Conservation (phyloP, 192 early-diverging fungal species). For the Obelidium mucronatum region DNA sequence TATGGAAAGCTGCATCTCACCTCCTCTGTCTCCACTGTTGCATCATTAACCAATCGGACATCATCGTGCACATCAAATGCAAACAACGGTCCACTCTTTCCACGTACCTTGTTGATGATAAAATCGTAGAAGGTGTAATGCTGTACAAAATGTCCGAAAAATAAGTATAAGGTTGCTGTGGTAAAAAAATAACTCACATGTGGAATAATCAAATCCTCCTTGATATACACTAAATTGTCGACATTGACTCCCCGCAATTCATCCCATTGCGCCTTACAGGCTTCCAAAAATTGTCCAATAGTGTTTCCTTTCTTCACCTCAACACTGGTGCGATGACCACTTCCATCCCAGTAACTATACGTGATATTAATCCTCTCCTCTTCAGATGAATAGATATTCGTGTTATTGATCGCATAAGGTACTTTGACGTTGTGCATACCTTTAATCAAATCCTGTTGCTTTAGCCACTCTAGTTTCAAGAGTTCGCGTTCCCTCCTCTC, state of each 20-base stretch:
- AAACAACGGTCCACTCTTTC: conserved; percentile 95
- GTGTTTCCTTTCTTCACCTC: conserved; percentile 68
- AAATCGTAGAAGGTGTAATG: conserved; percentile 86
- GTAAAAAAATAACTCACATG: conserved; percentile 64
- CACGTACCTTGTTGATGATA: conserved; percentile 93
- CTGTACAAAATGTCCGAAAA: conserved; percentile 20
- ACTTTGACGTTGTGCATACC: too few relatives aligned
- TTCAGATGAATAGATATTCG: conserved; percentile 24
- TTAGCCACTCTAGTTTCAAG: conserved; percentile 82
- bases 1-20: conserved; percentile 37
- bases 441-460: conserved; percentile 84
- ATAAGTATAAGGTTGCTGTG: conserved; percentile 15
- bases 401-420: too few relatives aligned
- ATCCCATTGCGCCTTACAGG: conserved; percentile 80
- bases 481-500: conserved; percentile 78
- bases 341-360: conserved; percentile 96
- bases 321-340: conserved; percentile 88
- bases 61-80: conserved; percentile 95
- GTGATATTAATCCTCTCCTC: conserved; percentile 84
- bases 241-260: conserved; percentile 81
- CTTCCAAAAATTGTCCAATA: conserved; percentile 85
- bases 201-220: conserved; percentile 96
- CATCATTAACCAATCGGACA: conserved; percentile 84
- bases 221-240: conserved; percentile 90
- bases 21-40: conserved; percentile 87